Evolutionary conservation across 75 land plant genomes (phyloP).

Genomic region (Selaginella tamariscina): DNA sequence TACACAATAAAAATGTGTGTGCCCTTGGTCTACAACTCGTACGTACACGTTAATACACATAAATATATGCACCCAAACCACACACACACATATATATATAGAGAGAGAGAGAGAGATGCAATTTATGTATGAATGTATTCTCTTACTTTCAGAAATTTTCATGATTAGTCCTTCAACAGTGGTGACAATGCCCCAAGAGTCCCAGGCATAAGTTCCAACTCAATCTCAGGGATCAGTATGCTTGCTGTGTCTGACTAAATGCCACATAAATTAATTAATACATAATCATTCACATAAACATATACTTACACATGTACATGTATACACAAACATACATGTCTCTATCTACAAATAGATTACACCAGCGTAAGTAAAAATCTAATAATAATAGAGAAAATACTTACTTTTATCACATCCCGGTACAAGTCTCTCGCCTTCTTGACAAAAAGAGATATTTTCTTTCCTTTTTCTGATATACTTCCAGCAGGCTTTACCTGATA

Average conservation of each 20-base stretch:
- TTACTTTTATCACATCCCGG: constrained; percentile 93
- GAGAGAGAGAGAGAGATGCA: too few species aligned
- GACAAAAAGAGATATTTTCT: constrained; percentile 46
- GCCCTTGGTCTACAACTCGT: too few species aligned
- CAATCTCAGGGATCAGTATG: constrained; percentile 81
- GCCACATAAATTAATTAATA: not conserved
- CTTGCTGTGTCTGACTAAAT: constrained; percentile 79
- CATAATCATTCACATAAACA: not conserved
- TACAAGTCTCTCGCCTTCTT: constrained; percentile 49
- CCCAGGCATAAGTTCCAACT: constrained; percentile 82
- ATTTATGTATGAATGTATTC: too few species aligned
- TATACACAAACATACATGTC: constrained; percentile 13
- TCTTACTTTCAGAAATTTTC: constrained; percentile 81
- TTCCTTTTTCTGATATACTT: constrained; percentile 71
- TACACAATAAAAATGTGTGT: not conserved
- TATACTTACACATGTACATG: constrained; percentile 1
- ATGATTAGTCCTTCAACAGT: constrained; percentile 87
- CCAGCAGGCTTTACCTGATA: constrained; percentile 90
- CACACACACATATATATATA: too few species aligned
- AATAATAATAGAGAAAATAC: not conserved
- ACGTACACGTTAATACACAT: too few species aligned
- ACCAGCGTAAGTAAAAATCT: not conserved
- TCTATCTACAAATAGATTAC: too few species aligned
- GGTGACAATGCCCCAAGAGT: constrained; percentile 96
- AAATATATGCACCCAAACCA: too few species aligned